These are phyloP conservation scores for Penicillium sp. DNA, from an alignment of 2,329 filamentous ascomycete species.

Conservation along the genomic window DNA sequence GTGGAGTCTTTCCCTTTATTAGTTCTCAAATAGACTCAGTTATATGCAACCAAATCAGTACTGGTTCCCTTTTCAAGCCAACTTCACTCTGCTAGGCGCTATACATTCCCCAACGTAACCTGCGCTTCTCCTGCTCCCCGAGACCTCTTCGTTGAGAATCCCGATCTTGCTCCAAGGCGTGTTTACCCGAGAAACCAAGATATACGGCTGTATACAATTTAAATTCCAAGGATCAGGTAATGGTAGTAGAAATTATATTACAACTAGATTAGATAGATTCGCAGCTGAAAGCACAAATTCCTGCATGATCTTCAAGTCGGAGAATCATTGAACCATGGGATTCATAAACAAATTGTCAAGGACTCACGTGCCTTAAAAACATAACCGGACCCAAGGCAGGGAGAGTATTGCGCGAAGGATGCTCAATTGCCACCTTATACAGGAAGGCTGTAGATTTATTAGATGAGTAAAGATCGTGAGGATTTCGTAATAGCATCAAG, in stretches of 20 bases:
- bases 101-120: not conserved
- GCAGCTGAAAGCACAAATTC: not conserved
- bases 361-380: not conserved
- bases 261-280: slow-evolving; percentile 15
- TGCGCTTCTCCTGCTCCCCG: not conserved
- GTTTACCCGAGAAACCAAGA: not conserved
- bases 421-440: not conserved
- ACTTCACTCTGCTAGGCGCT: not conserved
- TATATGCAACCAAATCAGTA: slow-evolving; percentile 15
- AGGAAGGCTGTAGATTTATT: not conserved
- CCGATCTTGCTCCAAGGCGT: not conserved
- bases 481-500: slow-evolving; percentile 21
- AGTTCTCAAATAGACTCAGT: slow-evolving; percentile 14
- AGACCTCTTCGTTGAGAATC: not conserved
- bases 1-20: slow-evolving; percentile 20
- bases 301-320: not conserved
- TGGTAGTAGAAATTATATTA: slow-evolving; percentile 21
- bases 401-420: not conserved
- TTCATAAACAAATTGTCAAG: slow-evolving; percentile 14
- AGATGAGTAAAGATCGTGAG: slow-evolving; percentile 20
- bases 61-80: slow-evolving; percentile 7
- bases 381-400: not conserved
- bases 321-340: slow-evolving; percentile 7
- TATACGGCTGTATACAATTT: not conserved
- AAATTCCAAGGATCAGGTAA: not conserved